Percentiles rank a stretch among this genome's conserved stretches.
These are phyloP conservation scores for Albugo candida DNA, from an alignment of 352 stramenopile species.

Conservation along the genomic window DNA sequence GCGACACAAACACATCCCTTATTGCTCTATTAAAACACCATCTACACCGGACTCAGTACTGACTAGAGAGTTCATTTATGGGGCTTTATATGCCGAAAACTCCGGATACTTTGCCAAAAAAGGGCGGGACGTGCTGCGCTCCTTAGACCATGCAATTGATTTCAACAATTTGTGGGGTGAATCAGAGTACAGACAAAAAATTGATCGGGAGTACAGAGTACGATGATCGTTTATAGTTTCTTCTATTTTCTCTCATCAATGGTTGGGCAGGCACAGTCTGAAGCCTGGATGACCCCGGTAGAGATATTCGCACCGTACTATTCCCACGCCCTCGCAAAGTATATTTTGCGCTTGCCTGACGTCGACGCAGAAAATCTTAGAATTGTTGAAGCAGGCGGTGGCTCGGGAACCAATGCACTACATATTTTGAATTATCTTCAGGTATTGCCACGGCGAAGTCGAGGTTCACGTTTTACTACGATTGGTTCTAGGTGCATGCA, in stretches of 20 bases:
- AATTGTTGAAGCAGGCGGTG: conserved; percentile 78
- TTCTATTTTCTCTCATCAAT: not conserved
- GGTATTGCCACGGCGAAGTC: conserved; percentile 1
- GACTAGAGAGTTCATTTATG: conserved; percentile 72
- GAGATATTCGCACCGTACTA: conserved; percentile 80
- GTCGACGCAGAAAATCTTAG: conserved; percentile 23
- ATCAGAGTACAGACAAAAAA: conserved; percentile 38
- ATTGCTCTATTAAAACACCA: too few species aligned
- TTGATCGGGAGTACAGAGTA: conserved; percentile 37
- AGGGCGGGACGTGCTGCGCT: conserved; percentile 50
- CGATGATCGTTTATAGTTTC: not conserved
- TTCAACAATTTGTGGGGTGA: conserved; percentile 63
- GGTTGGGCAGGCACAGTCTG: conserved; percentile 11
- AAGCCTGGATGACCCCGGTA: conserved; percentile 81
- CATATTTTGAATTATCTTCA: conserved; percentile 80
- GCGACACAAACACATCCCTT: too few species aligned
- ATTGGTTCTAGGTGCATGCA: conserved; percentile 10
- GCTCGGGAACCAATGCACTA: conserved; percentile 75
- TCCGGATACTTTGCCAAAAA: conserved; percentile 69
- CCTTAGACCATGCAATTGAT: conserved; percentile 32
- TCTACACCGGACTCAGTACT: conserved; percentile 12
- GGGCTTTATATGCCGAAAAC: conserved; percentile 55
- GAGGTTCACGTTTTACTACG: not conserved
- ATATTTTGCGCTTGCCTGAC: conserved; percentile 69
- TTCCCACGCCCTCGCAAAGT: conserved; percentile 70